These are phyloP conservation scores for Polyplosphaeria fusca DNA, from an alignment of 495 filamentous ascomycete species.

Conservation along the genomic window DNA sequence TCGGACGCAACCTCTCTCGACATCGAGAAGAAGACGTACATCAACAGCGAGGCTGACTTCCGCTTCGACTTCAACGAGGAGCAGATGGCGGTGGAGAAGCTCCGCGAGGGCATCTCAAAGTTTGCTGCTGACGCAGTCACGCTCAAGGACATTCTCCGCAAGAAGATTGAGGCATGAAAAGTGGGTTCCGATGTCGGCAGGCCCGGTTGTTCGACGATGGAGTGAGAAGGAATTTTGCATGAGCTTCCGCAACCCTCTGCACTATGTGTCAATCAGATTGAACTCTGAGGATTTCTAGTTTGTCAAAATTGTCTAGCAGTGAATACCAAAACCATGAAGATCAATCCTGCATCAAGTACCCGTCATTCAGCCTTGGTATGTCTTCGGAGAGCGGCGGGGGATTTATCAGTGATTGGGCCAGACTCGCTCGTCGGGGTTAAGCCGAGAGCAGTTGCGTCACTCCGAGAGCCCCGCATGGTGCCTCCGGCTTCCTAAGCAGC, in stretches of 20 bases:
- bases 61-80: slow-evolving; percentile 99
- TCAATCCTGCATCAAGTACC: too few relatives aligned
- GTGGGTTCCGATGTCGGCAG: neutral
- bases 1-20: slow-evolving; percentile 60
- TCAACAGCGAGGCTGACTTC: slow-evolving; percentile 85
- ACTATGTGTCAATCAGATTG: too few relatives aligned
- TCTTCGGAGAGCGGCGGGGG: too few relatives aligned
- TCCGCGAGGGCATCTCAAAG: slow-evolving; percentile 97
- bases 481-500: neutral
- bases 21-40: slow-evolving; percentile 85
- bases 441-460: neutral
- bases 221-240: slow-evolving; percentile 1
- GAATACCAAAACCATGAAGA: too few relatives aligned
- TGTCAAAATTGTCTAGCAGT: too few relatives aligned
- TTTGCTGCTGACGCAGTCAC: slow-evolving; percentile 95
- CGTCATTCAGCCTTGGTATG: too few relatives aligned
- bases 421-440: neutral
- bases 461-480: neutral
- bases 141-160: slow-evolving; percentile 85
- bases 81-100: slow-evolving; percentile 97
- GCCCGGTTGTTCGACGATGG: neutral
- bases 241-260: neutral
- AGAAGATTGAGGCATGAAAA: slow-evolving; percentile 60
- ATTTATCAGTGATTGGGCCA: too few relatives aligned
- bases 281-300: too few relatives aligned